Percentiles rank a stretch among this genome's conserved stretches.
phyloP scores from a whole-genome alignment of 352 stramenopile genomes.

The Pythium aphanidermatum region DNA sequence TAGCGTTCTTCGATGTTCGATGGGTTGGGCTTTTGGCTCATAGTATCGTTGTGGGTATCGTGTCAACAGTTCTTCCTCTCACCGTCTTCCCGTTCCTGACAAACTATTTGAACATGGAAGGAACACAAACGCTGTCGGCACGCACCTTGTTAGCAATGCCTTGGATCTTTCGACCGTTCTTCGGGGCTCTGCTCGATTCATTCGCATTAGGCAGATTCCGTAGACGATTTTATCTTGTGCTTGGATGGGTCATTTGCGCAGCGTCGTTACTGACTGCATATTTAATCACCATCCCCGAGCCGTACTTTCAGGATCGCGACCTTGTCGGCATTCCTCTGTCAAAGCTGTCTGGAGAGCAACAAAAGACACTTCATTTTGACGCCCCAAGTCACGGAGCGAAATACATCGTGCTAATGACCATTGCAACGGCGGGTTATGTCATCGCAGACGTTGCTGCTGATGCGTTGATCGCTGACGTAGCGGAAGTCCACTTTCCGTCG shows the following conservation, averaged over 20 bases:
- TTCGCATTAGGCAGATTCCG: slow-evolving; percentile 20
- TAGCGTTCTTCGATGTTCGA: slow-evolving; percentile 25
- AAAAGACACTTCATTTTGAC: slow-evolving; percentile 32
- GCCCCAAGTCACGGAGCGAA: slow-evolving; percentile 32
- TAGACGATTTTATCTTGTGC: slow-evolving; percentile 25
- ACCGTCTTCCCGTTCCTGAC: slow-evolving; percentile 59
- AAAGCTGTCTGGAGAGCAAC: slow-evolving; percentile 20
- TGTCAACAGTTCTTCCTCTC: slow-evolving; percentile 48
- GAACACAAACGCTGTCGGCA: slow-evolving; percentile 48
- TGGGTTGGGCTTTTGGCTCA: slow-evolving; percentile 50
- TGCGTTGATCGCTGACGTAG: slow-evolving; percentile 37
- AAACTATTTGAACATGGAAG: slow-evolving; percentile 66
- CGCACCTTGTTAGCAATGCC: slow-evolving; percentile 40
- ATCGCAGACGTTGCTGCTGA: slow-evolving; percentile 74
- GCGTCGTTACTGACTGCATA: slow-evolving; percentile 25
- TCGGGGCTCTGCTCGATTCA: slow-evolving; percentile 32
- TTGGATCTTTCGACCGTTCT: slow-evolving; percentile 46
- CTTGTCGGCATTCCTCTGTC: slow-evolving; percentile 21
- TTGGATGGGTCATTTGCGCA: slow-evolving; percentile 38
- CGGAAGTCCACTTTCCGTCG: slow-evolving; percentile 13
- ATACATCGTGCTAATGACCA: slow-evolving; percentile 59
- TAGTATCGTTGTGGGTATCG: slow-evolving; percentile 37
- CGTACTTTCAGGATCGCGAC: slow-evolving; percentile 36
- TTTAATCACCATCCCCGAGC: slow-evolving; percentile 32
- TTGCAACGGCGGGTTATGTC: slow-evolving; percentile 70